Evolutionary conservation across 805 yeast species (phyloP).

Genomic region (Saturnispora sekii): DNA sequence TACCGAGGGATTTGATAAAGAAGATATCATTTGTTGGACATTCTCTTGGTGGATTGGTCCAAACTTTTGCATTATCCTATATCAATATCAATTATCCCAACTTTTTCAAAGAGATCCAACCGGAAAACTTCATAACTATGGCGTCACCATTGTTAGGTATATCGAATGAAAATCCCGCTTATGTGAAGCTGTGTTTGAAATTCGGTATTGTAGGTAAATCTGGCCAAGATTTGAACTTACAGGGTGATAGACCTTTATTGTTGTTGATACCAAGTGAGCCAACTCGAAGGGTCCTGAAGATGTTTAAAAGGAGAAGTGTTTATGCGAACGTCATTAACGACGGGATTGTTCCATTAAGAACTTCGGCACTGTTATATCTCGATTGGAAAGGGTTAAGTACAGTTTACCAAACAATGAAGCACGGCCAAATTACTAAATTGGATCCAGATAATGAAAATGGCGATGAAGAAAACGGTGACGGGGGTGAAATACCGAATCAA

Average conservation of each 20-base stretch:
- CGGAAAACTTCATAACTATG: slow-evolving; percentile 69
- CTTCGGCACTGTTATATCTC: slow-evolving; percentile 73
- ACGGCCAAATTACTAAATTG: slow-evolving; percentile 10
- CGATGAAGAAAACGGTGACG: background rate
- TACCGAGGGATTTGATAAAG: slow-evolving; percentile 9
- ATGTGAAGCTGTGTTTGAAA: slow-evolving; percentile 73
- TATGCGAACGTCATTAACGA: slow-evolving; percentile 90
- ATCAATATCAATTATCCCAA: slow-evolving; percentile 59
- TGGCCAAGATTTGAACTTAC: slow-evolving; percentile 80
- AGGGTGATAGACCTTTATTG: slow-evolving; percentile 51
- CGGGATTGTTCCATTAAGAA: slow-evolving; percentile 91
- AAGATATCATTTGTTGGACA: slow-evolving; percentile 86
- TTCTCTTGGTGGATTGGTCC: slow-evolving; percentile 88
- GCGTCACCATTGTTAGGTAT: slow-evolving; percentile 90
- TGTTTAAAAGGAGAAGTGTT: slow-evolving; percentile 61
- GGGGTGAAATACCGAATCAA: slow-evolving; percentile 26
- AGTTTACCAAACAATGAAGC: slow-evolving; percentile 29
- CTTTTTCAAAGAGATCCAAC: slow-evolving; percentile 56
- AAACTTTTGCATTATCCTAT: slow-evolving; percentile 83
- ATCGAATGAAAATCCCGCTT: slow-evolving; percentile 77
- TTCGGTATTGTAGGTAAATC: slow-evolving; percentile 88
- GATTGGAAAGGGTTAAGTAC: slow-evolving; percentile 72
- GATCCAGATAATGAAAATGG: background rate
- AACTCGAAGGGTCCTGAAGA: slow-evolving; percentile 50
- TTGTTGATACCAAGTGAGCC: slow-evolving; percentile 70